A percentile compares a stretch with the other conserved stretches of the same genome.
Evolutionary conservation across 169 alveolate species (phyloP).

Genomic region (Blepharisma undulans): DNA sequence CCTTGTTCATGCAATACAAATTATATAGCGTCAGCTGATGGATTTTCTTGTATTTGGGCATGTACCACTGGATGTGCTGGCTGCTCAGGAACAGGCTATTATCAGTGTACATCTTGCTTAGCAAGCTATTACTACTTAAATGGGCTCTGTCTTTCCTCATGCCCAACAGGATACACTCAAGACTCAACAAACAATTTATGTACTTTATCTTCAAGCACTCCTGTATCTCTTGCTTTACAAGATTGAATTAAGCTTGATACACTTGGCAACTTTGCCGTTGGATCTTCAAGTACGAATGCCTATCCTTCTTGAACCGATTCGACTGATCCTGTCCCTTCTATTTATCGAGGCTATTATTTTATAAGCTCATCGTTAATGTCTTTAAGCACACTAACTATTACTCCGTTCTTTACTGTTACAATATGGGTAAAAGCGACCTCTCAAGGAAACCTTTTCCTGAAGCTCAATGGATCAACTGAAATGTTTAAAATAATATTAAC

Average conservation of each 20-base stretch:
- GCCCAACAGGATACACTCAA: background rate
- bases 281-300: background rate
- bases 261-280: background rate
- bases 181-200: background rate
- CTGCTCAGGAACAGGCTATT: background rate
- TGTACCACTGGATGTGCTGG: background rate
- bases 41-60: background rate
- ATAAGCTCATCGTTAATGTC: background rate
- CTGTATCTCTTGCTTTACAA: background rate
- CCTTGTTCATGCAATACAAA: background rate
- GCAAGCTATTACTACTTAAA: background rate
- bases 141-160: background rate
- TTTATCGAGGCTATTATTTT: background rate
- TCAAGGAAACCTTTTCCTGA: background rate
- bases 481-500: background rate
- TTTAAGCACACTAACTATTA: background rate
- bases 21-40: background rate
- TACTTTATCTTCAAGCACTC: background rate
- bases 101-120: background rate
- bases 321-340: background rate
- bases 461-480: background rate
- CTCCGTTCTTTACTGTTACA: background rate
- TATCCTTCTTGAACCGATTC: background rate
- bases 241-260: background rate
- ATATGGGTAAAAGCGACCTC: background rate